Evolutionary conservation across 306 rosid genomes (phyloP).

Genomic region (Glycine tomentella): DNA sequence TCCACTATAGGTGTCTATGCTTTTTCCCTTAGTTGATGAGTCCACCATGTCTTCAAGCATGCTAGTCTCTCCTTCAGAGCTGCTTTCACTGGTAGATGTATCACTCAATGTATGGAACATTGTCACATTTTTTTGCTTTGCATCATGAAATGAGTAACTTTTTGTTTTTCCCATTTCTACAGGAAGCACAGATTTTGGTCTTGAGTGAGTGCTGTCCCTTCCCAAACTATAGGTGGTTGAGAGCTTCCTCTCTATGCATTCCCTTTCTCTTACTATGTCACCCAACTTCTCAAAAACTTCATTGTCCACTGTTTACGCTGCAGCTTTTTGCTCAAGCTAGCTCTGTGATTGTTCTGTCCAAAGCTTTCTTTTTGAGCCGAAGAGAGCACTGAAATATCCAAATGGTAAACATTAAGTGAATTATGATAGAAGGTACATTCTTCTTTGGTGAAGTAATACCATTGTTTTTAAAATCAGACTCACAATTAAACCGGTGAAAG

Average conservation of each 20-base stretch:
- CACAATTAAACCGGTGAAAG: neutral
- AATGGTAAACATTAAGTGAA: neutral
- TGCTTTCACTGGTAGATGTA: slow-evolving; percentile 55
- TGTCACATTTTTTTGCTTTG: slow-evolving; percentile 43
- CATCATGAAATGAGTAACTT: slow-evolving; percentile 57
- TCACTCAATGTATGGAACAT: slow-evolving; percentile 60
- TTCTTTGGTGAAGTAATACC: neutral
- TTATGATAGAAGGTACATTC: neutral
- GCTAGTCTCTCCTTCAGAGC: slow-evolving; percentile 52
- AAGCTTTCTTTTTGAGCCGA: slow-evolving; percentile 65
- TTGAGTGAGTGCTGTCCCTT: slow-evolving; percentile 51
- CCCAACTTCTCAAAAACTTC: slow-evolving; percentile 55
- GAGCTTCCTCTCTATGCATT: slow-evolving; percentile 69
- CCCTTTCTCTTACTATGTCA: slow-evolving; percentile 56
- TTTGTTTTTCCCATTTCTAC: slow-evolving; percentile 50
- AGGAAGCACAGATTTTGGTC: slow-evolving; percentile 66
- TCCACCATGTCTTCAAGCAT: slow-evolving; percentile 50
- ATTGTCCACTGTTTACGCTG: slow-evolving; percentile 49
- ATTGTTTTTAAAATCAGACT: neutral
- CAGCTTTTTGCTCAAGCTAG: slow-evolving; percentile 64
- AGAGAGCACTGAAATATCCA: slow-evolving; percentile 65
- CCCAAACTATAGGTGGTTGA: slow-evolving; percentile 76
- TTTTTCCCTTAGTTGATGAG: slow-evolving; percentile 30
- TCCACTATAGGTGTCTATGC: slow-evolving; percentile 39
- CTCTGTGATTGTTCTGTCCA: slow-evolving; percentile 64